A percentile compares a stretch with the other conserved stretches of the same genome.
These are phyloP conservation scores for Fonsecaea erecta DNA, from an alignment of 2,329 filamentous ascomycete genomes.

Conservation along the genomic window DNA sequence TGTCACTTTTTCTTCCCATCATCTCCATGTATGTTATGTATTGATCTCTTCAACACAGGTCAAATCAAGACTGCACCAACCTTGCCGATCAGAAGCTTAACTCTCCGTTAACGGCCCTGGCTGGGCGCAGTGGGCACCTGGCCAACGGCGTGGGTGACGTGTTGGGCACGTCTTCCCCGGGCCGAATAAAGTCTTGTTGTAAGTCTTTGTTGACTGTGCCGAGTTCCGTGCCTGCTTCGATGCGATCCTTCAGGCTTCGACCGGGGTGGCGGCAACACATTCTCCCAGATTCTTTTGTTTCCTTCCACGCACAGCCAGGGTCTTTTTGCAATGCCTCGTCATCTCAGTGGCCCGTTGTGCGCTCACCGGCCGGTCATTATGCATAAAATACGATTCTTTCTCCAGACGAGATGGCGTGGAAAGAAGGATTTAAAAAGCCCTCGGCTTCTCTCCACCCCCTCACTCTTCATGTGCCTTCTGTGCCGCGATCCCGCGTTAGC, in stretches of 20 bases:
- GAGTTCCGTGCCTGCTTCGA: constrained; percentile 12
- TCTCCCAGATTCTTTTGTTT: not conserved
- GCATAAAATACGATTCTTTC: constrained; percentile 7
- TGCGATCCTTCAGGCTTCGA: constrained; percentile 1
- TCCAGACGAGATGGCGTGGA: not conserved
- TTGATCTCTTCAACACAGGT: not conserved
- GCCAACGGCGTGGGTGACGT: constrained; percentile 4
- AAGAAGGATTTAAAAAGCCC: constrained; percentile 7
- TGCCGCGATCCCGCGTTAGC: constrained; percentile 16
- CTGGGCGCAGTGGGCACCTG: not conserved
- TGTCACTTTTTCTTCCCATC: not conserved
- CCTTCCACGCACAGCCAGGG: not conserved
- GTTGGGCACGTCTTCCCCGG: not conserved
- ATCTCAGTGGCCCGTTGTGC: not conserved
- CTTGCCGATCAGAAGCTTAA: constrained; percentile 17
- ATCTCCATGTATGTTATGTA: too few species aligned
- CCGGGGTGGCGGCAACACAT: not conserved
- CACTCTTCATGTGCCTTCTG: constrained; percentile 1
- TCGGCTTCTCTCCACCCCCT: constrained; percentile 8
- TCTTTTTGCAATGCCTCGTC: not conserved
- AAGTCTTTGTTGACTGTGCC: constrained; percentile 8
- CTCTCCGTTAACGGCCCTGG: constrained; percentile 11
- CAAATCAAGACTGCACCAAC: not conserved
- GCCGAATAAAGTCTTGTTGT: not conserved
- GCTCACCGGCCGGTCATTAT: constrained; percentile 1